Evolutionary conservation across 495 filamentous ascomycete species (phyloP).

Genomic region (Penicillium manginii): DNA sequence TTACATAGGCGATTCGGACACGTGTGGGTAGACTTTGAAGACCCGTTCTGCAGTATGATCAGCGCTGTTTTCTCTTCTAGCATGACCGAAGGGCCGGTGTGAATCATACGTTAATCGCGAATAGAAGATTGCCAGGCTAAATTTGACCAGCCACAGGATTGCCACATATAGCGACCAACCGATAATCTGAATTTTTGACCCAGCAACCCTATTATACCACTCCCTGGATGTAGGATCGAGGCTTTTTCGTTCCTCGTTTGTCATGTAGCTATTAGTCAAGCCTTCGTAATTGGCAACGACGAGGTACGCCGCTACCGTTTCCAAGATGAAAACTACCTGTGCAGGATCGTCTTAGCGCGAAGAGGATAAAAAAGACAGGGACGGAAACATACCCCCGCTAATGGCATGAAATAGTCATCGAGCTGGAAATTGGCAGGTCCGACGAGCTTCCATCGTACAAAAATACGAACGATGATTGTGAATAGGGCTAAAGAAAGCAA

Average conservation of each 20-base stretch:
- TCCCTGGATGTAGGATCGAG: conserved; percentile 46
- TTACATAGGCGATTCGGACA: conserved; percentile 48
- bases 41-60: conserved; percentile 37
- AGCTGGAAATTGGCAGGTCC: conserved; percentile 48
- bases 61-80: neutral
- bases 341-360: neutral
- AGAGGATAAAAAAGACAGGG: neutral
- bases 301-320: conserved; percentile 40
- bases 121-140: conserved; percentile 55
- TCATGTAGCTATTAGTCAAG: conserved; percentile 58
- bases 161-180: conserved; percentile 57
- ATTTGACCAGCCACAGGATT: conserved; percentile 56
- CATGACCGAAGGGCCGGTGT: neutral
- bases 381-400: conserved; percentile 45
- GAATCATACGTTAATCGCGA: conserved; percentile 52
- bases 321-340: conserved; percentile 35
- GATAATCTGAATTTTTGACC: conserved; percentile 54
- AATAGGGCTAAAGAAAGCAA: conserved; percentile 49
- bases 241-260: conserved; percentile 40
- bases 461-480: conserved; percentile 48
- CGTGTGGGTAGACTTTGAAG: conserved; percentile 42
- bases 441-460: conserved; percentile 49
- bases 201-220: conserved; percentile 46
- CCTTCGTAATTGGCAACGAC: conserved; percentile 42
- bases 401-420: conserved; percentile 62